Base-by-base conservation (phyloP, 2,329 filamentous ascomycete species). In the Diaporthe vexans region DNA sequence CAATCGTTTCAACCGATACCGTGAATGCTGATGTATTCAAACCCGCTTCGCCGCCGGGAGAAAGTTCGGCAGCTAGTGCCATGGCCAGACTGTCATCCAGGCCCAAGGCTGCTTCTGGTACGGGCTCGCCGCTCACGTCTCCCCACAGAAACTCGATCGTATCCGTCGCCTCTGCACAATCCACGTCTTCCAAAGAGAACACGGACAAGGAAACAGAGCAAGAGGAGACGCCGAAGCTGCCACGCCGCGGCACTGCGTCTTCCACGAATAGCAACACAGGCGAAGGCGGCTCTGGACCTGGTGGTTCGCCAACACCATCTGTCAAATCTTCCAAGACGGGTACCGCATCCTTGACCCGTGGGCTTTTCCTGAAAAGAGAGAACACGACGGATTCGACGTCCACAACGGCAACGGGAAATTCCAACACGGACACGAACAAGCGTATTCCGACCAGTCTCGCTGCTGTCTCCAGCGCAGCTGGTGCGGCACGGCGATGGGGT, bases 41-140 rank as follows among this genome's bases (percentile, higher is more conserved):
- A 75, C 86, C 88, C 19, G 89, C 87, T 5, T 86, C 88, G 43
- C 87, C 88, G 7, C 88, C 89, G 2, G 89, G 91, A 51, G 87
- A 91, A 67, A 86, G 86, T 74, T 85, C 90, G 79, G 93, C 93
- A 33, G 87, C 88, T 29, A 89, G 86, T 77, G 87, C 89, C 35
- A 94, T 95, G 87, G 92, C 92, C 72, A 91, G 91, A 52, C 85
- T 94, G 52, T 91, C 93, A n/a, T 89, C 86, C 24, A 87, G 89
- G 24, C 90, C 92, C 0, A 87, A 89, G 48, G 86, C 89, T n/a
- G 81, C 83, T 29, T 87, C 88, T 73, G 84, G 48, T 83, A 84
- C 61, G 87, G 86, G 58, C 84, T 86, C 35, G 79, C 81, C 79
- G 56, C 81, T 78, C 76, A 84, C 79, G 69, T 82, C 76, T 57